A percentile compares a stretch with the other conserved stretches of the same genome.
These are phyloP conservation scores for Fraxinus floribunda DNA, from an alignment of 305 asterid species.

Conservation along the genomic window DNA sequence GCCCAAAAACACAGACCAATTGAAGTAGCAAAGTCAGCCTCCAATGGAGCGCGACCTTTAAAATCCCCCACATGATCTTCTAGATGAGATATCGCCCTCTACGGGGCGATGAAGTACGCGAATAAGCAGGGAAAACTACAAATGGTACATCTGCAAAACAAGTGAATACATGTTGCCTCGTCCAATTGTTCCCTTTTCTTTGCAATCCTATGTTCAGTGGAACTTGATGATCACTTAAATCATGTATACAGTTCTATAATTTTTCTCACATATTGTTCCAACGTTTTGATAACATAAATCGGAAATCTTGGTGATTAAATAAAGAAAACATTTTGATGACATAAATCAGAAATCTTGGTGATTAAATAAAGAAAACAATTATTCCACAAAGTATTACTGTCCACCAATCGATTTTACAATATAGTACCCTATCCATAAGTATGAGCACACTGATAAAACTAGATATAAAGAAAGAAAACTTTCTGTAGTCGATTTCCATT, in stretches of 20 bases:
- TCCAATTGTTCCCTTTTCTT: neutral
- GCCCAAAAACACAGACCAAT: conserved; percentile 24
- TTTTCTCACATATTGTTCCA: neutral
- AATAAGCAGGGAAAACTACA: neutral
- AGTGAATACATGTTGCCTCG: neutral
- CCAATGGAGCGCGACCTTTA: conserved; percentile 55
- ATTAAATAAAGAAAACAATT: neutral
- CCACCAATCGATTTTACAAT: neutral
- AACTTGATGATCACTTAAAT: neutral
- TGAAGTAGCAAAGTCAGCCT: conserved; percentile 72
- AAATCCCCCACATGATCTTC: conserved; percentile 29
- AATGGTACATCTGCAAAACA: conserved; percentile 10
- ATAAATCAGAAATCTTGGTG: neutral
- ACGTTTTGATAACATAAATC: neutral
- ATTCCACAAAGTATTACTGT: neutral
- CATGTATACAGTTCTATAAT: neutral
- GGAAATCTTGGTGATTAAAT: neutral
- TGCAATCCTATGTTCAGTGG: neutral
- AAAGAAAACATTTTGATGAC: neutral
- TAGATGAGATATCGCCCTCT: conserved; percentile 37
- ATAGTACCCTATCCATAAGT: neutral
- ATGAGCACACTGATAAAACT: neutral
- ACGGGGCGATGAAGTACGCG: conserved; percentile 20
- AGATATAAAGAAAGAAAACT: neutral
- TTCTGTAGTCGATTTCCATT: neutral